A percentile compares a stretch with the other conserved stretches of the same genome.
Evolutionary conservation across 495 filamentous ascomycete genomes (phyloP).

Genomic region (Lophium mytilinum): DNA sequence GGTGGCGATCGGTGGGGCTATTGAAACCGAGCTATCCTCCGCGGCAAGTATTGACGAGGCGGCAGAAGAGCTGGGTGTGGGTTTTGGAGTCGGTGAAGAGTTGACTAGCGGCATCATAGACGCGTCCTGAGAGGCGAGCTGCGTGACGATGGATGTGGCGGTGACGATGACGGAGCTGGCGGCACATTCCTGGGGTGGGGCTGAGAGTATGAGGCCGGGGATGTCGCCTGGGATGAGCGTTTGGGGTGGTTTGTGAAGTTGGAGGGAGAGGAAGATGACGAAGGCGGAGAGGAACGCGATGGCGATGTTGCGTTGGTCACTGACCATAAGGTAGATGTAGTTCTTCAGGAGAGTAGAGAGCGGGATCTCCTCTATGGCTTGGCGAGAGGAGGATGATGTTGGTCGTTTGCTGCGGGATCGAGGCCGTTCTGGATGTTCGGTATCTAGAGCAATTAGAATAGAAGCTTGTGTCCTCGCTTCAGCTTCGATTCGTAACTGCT

Average conservation of each 20-base stretch:
- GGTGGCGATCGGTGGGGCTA: no score
- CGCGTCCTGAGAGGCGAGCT: not conserved
- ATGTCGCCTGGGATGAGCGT: not conserved
- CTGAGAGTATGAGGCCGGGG: not conserved
- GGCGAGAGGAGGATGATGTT: not conserved
- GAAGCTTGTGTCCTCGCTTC: not conserved
- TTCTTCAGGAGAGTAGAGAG: conserved; percentile 50
- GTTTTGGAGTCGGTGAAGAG: not conserved
- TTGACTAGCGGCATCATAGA: no score
- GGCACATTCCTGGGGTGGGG: not conserved
- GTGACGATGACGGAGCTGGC: conserved; percentile 5
- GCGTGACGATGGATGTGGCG: conserved; percentile 1
- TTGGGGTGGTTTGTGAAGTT: not conserved
- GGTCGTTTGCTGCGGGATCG: conserved; percentile 6
- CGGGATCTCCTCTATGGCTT: conserved; percentile 25
- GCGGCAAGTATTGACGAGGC: no score
- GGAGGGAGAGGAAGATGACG: conserved; percentile 12
- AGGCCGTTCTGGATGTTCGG: not conserved
- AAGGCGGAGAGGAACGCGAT: conserved; percentile 46
- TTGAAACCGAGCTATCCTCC: no score
- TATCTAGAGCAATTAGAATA: no score
- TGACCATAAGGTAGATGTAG: conserved; percentile 57
- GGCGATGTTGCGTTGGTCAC: conserved; percentile 63
- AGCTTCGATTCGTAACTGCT: conserved; percentile 7
- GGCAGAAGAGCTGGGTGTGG: not conserved